phyloP scores from a whole-genome alignment of 1,284 basidiomycete genomes.

The Leccinum subrobustum region DNA sequence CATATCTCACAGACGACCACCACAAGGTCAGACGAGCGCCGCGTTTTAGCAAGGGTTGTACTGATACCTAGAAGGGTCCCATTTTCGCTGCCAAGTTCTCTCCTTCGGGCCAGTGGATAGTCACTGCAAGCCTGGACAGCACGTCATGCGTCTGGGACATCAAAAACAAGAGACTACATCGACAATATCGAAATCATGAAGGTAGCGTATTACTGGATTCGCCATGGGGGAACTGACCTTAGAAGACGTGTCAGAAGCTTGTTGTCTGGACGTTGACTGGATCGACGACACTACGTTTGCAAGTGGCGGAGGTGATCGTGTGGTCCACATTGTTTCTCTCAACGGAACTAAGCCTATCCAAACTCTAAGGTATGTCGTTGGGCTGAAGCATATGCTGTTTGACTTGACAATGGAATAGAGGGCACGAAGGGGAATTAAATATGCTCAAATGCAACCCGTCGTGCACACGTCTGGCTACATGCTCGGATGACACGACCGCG shows the following conservation, averaged over 20 bases:
- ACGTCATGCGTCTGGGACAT: constrained; percentile 79
- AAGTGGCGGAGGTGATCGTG: constrained; percentile 69
- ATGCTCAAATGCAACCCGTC: constrained; percentile 69
- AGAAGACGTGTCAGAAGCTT: constrained; percentile 42
- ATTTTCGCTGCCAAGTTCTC: constrained; percentile 78
- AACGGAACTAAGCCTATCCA: constrained; percentile 51
- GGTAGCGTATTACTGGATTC: constrained; percentile 41
- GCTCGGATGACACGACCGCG: constrained; percentile 76
- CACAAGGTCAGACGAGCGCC: constrained; percentile 52
- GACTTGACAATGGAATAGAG: constrained; percentile 42
- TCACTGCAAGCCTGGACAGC: constrained; percentile 73
- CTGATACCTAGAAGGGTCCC: constrained; percentile 54
- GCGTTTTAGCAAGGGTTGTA: neutral
- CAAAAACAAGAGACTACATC: constrained; percentile 54
- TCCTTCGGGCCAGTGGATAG: constrained; percentile 62
- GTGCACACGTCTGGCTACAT: constrained; percentile 68
- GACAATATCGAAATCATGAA: constrained; percentile 63
- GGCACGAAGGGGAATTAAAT: constrained; percentile 77
- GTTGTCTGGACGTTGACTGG: constrained; percentile 83
- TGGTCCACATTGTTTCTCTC: constrained; percentile 60
- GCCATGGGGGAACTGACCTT: constrained; percentile 5
- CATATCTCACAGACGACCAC: constrained; percentile 58
- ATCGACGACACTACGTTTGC: constrained; percentile 70
- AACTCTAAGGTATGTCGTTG: constrained; percentile 50
- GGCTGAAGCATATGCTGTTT: neutral